Evolutionary conservation across 345 rosid species (phyloP).

Genomic region (Eucalyptus leucophloia): DNA sequence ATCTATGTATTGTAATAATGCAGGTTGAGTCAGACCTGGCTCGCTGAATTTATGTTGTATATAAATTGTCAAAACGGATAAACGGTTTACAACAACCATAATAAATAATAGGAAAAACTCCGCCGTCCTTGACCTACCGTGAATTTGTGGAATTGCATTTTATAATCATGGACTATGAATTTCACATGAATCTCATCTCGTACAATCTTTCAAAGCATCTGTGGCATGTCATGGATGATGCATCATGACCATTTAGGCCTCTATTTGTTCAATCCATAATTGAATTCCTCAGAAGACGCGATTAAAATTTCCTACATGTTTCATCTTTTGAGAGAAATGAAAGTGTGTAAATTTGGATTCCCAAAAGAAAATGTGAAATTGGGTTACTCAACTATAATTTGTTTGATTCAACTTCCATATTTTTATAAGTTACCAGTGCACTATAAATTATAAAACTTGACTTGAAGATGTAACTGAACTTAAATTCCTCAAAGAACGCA

Average conservation of each 20-base stretch:
- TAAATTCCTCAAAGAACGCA: neutral
- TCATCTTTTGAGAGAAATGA: neutral
- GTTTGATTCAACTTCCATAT: neutral
- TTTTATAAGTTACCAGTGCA: neutral
- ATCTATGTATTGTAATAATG: neutral
- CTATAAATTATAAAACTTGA: neutral
- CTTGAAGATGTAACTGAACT: accelerated
- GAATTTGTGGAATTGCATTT: neutral
- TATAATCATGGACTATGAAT: neutral
- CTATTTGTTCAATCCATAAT: neutral
- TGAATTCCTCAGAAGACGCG: neutral
- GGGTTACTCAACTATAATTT: neutral
- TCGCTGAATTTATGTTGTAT: too few relatives aligned
- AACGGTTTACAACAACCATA: neutral
- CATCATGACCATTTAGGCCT: neutral
- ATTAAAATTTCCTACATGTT: neutral
- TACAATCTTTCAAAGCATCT: neutral
- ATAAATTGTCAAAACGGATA: neutral
- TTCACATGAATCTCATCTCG: neutral
- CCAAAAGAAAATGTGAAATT: neutral
- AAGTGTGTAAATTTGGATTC: neutral
- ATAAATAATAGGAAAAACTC: neutral
- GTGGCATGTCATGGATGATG: neutral
- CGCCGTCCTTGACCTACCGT: accelerated
- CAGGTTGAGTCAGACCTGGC: accelerated